phyloP scores from a whole-genome alignment of 306 rosid genomes.

The Medicago truncatula region MtrunA17r5.0-ANR NC_053049.1:41860001-41860500 shows the following conservation, averaged over 20 bases:
- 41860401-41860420: constrained; percentile 84
- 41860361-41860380: constrained; percentile 50
- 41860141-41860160: no score
- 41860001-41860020: not conserved
- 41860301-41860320: not conserved
- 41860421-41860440: constrained; percentile 80
- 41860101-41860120: no score
- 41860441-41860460: constrained; percentile 76
- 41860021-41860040: not conserved
- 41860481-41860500: constrained; percentile 73
- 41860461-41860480: constrained; percentile 62
- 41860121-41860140: no score
- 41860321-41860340: not conserved
- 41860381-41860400: constrained; percentile 95
- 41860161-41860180: no score
- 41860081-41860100: no score
- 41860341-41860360: constrained; percentile 27
- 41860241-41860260: no score
- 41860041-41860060: no score
- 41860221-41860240: no score
- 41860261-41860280: not conserved
- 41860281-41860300: not conserved
- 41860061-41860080: no score
- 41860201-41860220: no score
- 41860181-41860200: no score